Conservation (phyloP, 176 grass and related monocot genomes). For the Zoysia japonica region DNA sequence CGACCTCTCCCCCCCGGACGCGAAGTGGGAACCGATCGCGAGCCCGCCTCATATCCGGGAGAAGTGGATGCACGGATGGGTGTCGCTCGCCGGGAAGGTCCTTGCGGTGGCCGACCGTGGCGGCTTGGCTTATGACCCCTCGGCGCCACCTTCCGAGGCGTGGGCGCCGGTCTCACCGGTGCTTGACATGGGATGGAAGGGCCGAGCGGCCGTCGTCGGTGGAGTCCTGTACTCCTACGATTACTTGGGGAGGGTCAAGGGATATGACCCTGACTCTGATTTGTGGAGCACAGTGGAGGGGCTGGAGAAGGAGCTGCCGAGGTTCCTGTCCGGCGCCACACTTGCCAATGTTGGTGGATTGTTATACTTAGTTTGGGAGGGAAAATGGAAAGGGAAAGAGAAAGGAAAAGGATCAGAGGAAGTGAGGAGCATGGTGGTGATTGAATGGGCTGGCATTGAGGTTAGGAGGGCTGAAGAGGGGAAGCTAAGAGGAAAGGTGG, state of each 20-base stretch:
- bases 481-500: constrained; percentile 55
- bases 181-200: constrained; percentile 92
- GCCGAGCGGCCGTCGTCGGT: constrained; percentile 63
- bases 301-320: constrained; percentile 65
- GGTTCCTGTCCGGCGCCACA: constrained; percentile 70
- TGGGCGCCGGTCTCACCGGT: constrained; percentile 67
- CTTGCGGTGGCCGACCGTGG: constrained; percentile 85
- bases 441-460: constrained; percentile 82
- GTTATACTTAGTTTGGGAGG: constrained; percentile 83
- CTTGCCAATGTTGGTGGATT: constrained; percentile 65
- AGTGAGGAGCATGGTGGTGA: constrained; percentile 48
- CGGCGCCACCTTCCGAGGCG: constrained; percentile 32
- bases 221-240: constrained; percentile 86
- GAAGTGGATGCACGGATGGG: constrained; percentile 98
- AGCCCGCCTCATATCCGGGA: constrained; percentile 63
- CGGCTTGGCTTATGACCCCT: constrained; percentile 69
- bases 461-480: constrained; percentile 41
- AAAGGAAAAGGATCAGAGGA: constrained; percentile 47
- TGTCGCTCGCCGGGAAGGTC: constrained; percentile 57
- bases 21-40: constrained; percentile 53
- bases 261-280: constrained; percentile 61
- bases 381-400: constrained; percentile 48
- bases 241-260: constrained; percentile 82
- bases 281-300: constrained; percentile 70
- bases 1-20: constrained; percentile 42